These are phyloP conservation scores for Rhizopogon rudus DNA, from an alignment of 768 basidiomycete species.

Conservation along the genomic window DNA sequence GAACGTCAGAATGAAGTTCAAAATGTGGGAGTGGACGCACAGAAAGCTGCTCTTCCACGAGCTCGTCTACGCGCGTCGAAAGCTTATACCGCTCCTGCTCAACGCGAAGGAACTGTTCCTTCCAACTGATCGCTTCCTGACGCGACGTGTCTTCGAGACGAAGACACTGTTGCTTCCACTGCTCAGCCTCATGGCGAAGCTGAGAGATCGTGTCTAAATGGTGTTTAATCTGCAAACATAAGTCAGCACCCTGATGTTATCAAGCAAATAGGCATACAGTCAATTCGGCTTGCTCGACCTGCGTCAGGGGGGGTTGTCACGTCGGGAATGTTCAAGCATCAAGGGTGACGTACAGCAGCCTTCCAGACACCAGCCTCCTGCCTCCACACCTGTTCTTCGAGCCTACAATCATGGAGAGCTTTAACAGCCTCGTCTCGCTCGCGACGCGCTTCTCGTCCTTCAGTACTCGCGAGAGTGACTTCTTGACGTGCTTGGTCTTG, in stretches of 20 bases:
- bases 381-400: constrained; percentile 47
- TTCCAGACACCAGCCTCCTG: constrained; percentile 36
- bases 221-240: constrained; percentile 42
- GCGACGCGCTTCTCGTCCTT: constrained; percentile 40
- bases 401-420: constrained; percentile 36
- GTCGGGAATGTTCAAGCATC: constrained; percentile 7
- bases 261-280: constrained; percentile 36
- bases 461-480: constrained; percentile 41
- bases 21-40: constrained; percentile 25
- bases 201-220: constrained; percentile 57
- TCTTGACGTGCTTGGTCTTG: constrained; percentile 54
- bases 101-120: constrained; percentile 72
- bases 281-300: constrained; percentile 54
- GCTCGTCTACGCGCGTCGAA: constrained; percentile 52
- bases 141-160: constrained; percentile 42
- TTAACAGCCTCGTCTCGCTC: constrained; percentile 49
- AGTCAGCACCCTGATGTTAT: not conserved
- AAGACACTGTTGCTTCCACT: constrained; percentile 68
- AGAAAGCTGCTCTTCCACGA: constrained; percentile 44
- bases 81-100: constrained; percentile 63
- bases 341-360: constrained; percentile 40
- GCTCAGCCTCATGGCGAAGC: constrained; percentile 56
- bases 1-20: not conserved
- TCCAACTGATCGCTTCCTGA: constrained; percentile 62
- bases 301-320: constrained; percentile 3